Base-by-base conservation (phyloP, 352 stramenopile species). In the Saprolegnia diclina region DNA sequence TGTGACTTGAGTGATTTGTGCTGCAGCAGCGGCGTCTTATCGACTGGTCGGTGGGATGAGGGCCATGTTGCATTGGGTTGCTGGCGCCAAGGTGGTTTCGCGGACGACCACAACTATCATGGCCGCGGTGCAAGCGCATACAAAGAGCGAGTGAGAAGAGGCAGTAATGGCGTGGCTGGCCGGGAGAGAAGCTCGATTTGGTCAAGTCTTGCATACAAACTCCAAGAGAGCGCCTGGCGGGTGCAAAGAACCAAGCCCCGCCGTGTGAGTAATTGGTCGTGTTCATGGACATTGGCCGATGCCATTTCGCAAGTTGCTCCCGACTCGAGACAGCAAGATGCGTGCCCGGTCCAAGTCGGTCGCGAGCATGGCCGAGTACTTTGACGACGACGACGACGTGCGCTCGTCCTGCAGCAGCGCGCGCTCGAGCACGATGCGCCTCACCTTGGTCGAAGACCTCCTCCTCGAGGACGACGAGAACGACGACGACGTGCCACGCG, bases 361-460 rank as follows among this genome's bases (percentile, higher is more conserved):
- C 14, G 79, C 89, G 48, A 89, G 77, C 69, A 76, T 84, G 48
- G 71, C 77, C 74, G 83, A 92, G 64, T 92, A 92, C 72, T 92
- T 92, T 46, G 77, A 87, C 48, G 73, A 80, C 16, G 80, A 88
- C 54, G 75, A 86, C 50, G 72, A 21, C 54, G 56, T 38, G 24
- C 77, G 18, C 72, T 83, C 52, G 44, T 80, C 26, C 82, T 81
- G 66, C 69, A 63, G 59, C 76, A 78, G 53, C 79, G 79, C 14
- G 74, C 46, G 62, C 0, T 68, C 62, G 46, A 68, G 62, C 40
- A 56, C 62, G 10, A 40, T 68, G 18, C 21, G 24, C 29, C 50
- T 37, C 21, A 56, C 42, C 1, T 5, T 56, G 3, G 50, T 56
- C 11, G 80, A 88, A 5, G 77, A 83, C 46, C 79, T 87, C 22